phyloP scores from a whole-genome alignment of 352 stramenopile species.

The Pelagophyceae sp. region DNA sequence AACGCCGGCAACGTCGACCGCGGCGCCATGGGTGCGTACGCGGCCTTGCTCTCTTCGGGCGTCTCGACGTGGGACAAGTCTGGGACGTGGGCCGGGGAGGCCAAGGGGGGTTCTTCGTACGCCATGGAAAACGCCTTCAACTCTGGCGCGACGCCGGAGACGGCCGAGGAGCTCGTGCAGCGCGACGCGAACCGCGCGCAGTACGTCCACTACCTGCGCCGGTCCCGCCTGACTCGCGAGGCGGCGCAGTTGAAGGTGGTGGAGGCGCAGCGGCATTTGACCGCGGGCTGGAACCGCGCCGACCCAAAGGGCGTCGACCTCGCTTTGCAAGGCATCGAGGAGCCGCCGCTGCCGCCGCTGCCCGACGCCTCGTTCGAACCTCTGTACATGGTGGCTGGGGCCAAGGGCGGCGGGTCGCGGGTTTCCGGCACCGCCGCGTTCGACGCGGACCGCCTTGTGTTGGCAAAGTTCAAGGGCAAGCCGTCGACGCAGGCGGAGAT shows the following conservation, averaged over 20 bases:
- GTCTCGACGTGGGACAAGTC: too few species aligned
- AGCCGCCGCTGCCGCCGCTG: conserved; percentile 49
- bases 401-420: conserved; percentile 2
- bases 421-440: conserved; percentile 37
- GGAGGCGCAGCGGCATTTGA: neutral
- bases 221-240: neutral
- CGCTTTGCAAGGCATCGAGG: conserved; percentile 29
- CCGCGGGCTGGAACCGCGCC: conserved; percentile 3
- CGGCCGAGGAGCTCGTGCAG: neutral
- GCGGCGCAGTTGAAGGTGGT: neutral
- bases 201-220: conserved; percentile 10
- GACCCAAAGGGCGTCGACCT: conserved; percentile 31
- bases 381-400: neutral
- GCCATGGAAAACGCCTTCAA: too few species aligned
- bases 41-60: too few species aligned
- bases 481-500: conserved; percentile 77
- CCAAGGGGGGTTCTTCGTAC: too few species aligned
- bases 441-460: conserved; percentile 74
- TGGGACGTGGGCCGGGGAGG: too few species aligned
- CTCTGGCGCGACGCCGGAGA: too few species aligned
- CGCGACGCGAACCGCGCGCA: neutral
- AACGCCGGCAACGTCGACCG: too few species aligned
- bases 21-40: too few species aligned
- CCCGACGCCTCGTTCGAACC: conserved; percentile 22
- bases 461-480: conserved; percentile 75